Base-by-base conservation (phyloP, 1,284 basidiomycete species). In the Thelephora terrestris region DNA sequence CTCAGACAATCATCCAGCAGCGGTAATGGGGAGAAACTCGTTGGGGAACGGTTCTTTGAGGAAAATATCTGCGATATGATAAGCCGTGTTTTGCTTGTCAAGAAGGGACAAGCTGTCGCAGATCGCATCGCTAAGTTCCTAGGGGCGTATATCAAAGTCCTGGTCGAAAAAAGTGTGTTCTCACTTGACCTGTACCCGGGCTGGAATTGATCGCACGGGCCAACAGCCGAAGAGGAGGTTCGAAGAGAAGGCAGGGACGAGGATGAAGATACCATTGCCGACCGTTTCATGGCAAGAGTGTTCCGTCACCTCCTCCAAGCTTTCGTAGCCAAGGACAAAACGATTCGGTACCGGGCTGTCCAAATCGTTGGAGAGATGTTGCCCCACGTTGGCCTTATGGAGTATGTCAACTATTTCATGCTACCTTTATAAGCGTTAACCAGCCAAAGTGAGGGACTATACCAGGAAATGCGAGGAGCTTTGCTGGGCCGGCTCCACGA, bases 41-140 rank as follows among this genome's bases (percentile, higher is more conserved):
- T 78, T 0, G 95, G 92, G 7, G 93, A 97, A 64, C 79, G 76
- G 56, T 73, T 74, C 1, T 98, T 98, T 64, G 81, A 85, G 48
- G 78, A 85, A 46, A 64, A 71, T 5, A 88, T 94, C 55, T 66
- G 91, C 38, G 75, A 79, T 43, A 78, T 87, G 71, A 63, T 91
- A 7, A 78, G 76, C 50, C 77, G 85, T 36, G 75, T 90, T 12
- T 60, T 96, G 44, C 73, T 77, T 2, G 68, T 92, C 47, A 96
- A 94, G 76, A 94, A 93, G 66, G 92, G 92, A 7, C 76, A 82
- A 0, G 68, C 74, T 1, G 73, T 81, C 17, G 93, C 85, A 1
- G 92, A 97, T 64, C 71, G 89, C 48, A 71, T 87, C 45, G 73
- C 94, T 60, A 92, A 85, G 68, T 97, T 96, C 63, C 73, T 92